Evolutionary conservation across 176 grass and related monocot genomes (phyloP).

Genomic region (Bonia amplexicaulis): DNA sequence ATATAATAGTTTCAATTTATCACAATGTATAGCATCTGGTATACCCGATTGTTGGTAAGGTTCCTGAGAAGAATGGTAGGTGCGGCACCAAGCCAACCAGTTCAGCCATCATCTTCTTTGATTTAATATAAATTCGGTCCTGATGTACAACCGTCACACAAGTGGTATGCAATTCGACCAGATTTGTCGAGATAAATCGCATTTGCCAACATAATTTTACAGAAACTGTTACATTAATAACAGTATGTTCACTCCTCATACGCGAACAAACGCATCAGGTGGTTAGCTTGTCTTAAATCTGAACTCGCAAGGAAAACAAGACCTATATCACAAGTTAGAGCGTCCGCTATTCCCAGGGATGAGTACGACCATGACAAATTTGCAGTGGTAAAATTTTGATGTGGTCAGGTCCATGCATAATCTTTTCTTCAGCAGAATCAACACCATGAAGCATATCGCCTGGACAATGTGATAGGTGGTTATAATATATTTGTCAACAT

Average conservation of each 20-base stretch:
- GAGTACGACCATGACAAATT: constrained; percentile 15
- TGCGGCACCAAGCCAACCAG: not conserved
- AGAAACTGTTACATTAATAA: constrained; percentile 13
- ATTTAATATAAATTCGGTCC: not conserved
- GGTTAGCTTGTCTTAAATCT: constrained; percentile 20
- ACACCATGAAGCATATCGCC: not conserved
- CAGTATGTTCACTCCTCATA: not conserved
- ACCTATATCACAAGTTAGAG: constrained; percentile 17
- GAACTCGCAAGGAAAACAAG: constrained; percentile 21
- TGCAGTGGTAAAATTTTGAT: not conserved
- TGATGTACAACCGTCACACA: not conserved
- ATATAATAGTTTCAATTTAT: not conserved
- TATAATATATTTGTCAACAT: not conserved
- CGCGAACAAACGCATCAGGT: not conserved
- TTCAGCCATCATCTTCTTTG: not conserved
- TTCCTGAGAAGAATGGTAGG: not conserved
- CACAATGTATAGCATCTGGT: not conserved
- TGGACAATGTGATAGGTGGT: not conserved
- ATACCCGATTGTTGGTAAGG: not conserved
- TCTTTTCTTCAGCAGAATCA: constrained; percentile 16
- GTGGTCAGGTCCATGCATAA: constrained; percentile 1
- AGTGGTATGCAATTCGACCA: not conserved
- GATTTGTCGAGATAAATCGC: not conserved
- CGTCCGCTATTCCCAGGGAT: not conserved
- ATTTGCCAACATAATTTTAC: constrained; percentile 15